These are phyloP conservation scores for Umbelopsis sp. DNA, from an alignment of 192 early-diverging fungal species.

Conservation along the genomic window DNA sequence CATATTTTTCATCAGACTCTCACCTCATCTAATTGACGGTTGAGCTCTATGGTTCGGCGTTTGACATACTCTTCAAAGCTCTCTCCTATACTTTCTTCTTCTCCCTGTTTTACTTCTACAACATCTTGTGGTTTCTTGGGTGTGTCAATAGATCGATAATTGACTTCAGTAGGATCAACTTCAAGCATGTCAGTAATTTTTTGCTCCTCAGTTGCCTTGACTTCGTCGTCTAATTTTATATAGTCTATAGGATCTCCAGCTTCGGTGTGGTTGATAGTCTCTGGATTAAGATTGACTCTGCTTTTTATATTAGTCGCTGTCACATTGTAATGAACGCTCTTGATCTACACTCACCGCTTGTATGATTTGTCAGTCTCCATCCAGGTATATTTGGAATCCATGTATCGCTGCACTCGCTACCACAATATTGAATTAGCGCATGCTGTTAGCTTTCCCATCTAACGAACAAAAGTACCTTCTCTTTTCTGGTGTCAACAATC, in stretches of 20 bases:
- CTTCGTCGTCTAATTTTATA: neutral
- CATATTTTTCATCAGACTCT: neutral
- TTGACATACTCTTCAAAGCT: conserved; percentile 41
- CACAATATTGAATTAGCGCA: neutral
- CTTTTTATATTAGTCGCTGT: conserved; percentile 1
- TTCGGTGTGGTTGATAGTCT: neutral
- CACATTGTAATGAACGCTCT: conserved; percentile 22
- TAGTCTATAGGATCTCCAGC: neutral
- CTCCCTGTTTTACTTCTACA: conserved; percentile 32
- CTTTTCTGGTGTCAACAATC: conserved; percentile 1
- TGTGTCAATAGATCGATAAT: conserved; percentile 52
- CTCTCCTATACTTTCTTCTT: conserved; percentile 31
- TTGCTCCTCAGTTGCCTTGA: neutral
- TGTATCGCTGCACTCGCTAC: conserved; percentile 17
- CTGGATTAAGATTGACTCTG: neutral
- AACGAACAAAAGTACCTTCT: conserved; percentile 8
- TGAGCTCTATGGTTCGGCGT: conserved; percentile 37
- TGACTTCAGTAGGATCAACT: conserved; percentile 22
- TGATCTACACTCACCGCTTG: conserved; percentile 20
- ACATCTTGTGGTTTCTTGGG: conserved; percentile 32
- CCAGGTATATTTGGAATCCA: conserved; percentile 25
- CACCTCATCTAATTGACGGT: conserved; percentile 28
- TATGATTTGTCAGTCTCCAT: conserved; percentile 27
- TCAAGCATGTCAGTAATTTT: neutral
- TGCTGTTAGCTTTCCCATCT: neutral